Evolutionary conservation across 768 basidiomycete genomes (phyloP).

Genomic region (Amanita molliuscula): DNA sequence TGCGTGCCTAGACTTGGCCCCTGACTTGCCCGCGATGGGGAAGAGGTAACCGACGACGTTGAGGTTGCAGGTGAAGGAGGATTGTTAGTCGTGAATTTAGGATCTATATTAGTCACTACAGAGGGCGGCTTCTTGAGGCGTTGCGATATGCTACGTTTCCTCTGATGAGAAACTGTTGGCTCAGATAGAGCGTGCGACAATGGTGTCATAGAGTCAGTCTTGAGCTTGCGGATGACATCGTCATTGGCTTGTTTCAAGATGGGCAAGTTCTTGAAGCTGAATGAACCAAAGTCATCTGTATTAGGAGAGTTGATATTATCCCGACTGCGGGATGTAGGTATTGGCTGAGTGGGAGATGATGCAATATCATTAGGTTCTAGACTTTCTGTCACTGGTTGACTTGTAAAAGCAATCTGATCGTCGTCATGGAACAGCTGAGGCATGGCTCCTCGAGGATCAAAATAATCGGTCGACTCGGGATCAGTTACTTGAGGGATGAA

Average conservation of each 20-base stretch:
- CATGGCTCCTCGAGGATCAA: constrained; percentile 91
- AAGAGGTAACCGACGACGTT: constrained; percentile 84
- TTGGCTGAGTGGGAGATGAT: constrained; percentile 32
- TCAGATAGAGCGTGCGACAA: constrained; percentile 67
- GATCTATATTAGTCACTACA: constrained; percentile 61
- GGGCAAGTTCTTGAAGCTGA: constrained; percentile 96
- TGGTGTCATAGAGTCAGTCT: constrained; percentile 81
- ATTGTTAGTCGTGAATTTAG: constrained; percentile 52
- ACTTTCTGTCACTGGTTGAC: constrained; percentile 37
- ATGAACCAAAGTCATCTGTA: constrained; percentile 91
- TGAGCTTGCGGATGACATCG: constrained; percentile 92
- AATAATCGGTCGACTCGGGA: constrained; percentile 99
- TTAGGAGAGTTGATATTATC: constrained; percentile 44
- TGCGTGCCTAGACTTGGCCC: constrained; percentile 54
- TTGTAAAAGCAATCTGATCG: constrained; percentile 50
- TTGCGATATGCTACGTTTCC: constrained; percentile 76
- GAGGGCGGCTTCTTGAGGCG: constrained; percentile 74
- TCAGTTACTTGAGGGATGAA: constrained; percentile 95
- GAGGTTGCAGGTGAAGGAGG: constrained; percentile 91
- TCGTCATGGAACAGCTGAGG: constrained; percentile 90
- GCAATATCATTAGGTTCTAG: constrained; percentile 25
- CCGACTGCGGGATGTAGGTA: constrained; percentile 23
- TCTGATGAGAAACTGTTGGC: constrained; percentile 41
- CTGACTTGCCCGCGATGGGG: constrained; percentile 68
- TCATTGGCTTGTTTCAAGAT: constrained; percentile 97